phyloP scores from a whole-genome alignment of 2,329 filamentous ascomycete genomes.

The Clonostachys solani region DNA sequence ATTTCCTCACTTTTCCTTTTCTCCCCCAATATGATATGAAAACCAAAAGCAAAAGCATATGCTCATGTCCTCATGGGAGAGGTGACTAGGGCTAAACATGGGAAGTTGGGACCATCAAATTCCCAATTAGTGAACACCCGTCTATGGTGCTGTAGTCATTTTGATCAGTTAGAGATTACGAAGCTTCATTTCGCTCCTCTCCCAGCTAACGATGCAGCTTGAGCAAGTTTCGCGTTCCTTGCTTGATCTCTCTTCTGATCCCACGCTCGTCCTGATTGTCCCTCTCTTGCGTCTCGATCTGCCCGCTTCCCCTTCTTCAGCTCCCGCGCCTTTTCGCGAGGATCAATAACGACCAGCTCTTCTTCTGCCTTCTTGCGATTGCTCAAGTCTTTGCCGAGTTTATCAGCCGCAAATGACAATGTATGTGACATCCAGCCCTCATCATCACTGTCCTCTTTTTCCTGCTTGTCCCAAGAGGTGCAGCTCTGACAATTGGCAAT shows the following conservation, averaged over 20 bases:
- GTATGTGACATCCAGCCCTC: slow-evolving; percentile 82
- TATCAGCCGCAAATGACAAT: slow-evolving; percentile 83
- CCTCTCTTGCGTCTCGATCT: slow-evolving; percentile 48
- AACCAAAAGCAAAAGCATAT: background rate
- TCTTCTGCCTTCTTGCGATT: slow-evolving; percentile 92
- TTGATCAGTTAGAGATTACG: background rate
- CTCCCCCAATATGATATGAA: background rate
- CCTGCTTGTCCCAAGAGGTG: slow-evolving; percentile 71
- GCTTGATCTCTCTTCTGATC: slow-evolving; percentile 42
- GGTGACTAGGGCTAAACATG: background rate
- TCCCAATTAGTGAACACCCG: background rate
- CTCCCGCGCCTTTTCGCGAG: slow-evolving; percentile 73
- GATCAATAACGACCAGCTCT: slow-evolving; percentile 89
- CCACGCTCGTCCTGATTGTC: slow-evolving; percentile 53
- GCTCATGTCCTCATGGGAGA: background rate
- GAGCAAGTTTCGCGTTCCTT: slow-evolving; percentile 52
- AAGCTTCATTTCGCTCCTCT: slow-evolving; percentile 46
- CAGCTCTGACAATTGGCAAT: slow-evolving; percentile 95
- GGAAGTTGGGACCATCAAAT: background rate
- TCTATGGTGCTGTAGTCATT: background rate
- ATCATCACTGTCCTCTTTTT: slow-evolving; percentile 54
- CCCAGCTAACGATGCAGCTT: slow-evolving; percentile 47
- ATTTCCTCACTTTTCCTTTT: no score
- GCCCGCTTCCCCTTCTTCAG: slow-evolving; percentile 62
- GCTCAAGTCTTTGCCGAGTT: slow-evolving; percentile 83